Evolutionary conservation across 2,329 filamentous ascomycete species (phyloP).

Genomic region (Chrysoporthe puriensis): DNA sequence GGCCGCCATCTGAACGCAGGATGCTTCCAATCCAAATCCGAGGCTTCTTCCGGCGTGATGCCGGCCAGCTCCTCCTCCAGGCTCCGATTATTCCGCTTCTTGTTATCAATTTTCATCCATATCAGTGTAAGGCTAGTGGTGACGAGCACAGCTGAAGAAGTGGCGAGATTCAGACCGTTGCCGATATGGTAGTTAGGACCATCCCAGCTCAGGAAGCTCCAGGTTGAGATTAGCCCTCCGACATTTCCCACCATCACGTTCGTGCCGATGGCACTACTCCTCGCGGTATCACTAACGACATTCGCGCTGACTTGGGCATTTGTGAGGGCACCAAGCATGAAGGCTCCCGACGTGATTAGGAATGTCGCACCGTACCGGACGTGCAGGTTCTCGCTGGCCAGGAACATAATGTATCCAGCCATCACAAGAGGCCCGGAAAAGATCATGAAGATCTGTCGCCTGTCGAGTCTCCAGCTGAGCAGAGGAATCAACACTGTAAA

Average conservation of each 20-base stretch:
- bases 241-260: conserved; percentile 75
- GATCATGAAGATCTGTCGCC: conserved; percentile 64
- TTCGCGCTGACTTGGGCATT: conserved; percentile 72
- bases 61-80: conserved; percentile 55
- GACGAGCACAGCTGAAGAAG: conserved; percentile 56
- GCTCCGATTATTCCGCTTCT: conserved; percentile 52
- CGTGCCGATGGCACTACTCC: conserved; percentile 67
- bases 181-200: conserved; percentile 70
- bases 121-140: conserved; percentile 49
- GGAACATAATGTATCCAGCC: conserved; percentile 72
- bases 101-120: conserved; percentile 67
- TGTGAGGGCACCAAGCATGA: conserved; percentile 65
- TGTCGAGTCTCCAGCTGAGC: conserved; percentile 63
- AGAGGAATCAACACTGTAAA: conserved; percentile 66
- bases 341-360: conserved; percentile 67
- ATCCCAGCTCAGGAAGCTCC: conserved; percentile 67
- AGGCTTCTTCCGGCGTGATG: conserved; percentile 54
- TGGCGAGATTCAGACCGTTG: conserved; percentile 70
- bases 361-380: conserved; percentile 74
- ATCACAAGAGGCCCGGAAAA: conserved; percentile 65
- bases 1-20: conserved; percentile 63
- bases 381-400: conserved; percentile 54
- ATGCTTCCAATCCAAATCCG: conserved; percentile 69
- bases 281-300: conserved; percentile 71
- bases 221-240: conserved; percentile 69